These are phyloP conservation scores for Calocybe cyanea DNA, from an alignment of 768 basidiomycete genomes.

Conservation along the genomic window DNA sequence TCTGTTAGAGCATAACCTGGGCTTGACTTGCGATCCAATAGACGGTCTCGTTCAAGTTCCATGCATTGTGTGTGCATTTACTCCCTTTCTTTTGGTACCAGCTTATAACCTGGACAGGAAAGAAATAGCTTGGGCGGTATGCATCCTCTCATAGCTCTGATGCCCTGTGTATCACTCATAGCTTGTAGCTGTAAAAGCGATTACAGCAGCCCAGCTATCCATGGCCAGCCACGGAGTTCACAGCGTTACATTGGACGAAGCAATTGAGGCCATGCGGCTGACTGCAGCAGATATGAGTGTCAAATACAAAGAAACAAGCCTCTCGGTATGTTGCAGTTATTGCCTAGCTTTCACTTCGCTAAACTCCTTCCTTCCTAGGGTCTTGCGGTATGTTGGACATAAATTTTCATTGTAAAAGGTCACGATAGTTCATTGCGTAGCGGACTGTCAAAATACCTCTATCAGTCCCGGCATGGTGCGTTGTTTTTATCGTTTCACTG, in stretches of 20 bases:
- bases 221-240: constrained; percentile 89
- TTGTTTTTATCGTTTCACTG: no score
- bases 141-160: constrained; percentile 7
- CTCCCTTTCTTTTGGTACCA: constrained; percentile 5
- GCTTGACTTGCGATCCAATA: constrained; percentile 92
- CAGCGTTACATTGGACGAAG: constrained; percentile 87
- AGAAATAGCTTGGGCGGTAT: constrained; percentile 83
- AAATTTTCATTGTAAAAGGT: neutral
- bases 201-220: constrained; percentile 91
- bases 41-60: constrained; percentile 93
- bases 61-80: constrained; percentile 69
- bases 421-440: constrained; percentile 27
- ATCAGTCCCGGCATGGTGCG: constrained; percentile 76
- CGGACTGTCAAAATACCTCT: constrained; percentile 81
- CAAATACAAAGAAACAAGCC: constrained; percentile 94
- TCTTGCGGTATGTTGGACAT: constrained; percentile 31
- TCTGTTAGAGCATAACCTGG: constrained; percentile 71
- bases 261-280: constrained; percentile 91
- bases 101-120: constrained; percentile 40
- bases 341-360: constrained; percentile 4
- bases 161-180: neutral
- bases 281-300: constrained; percentile 94
- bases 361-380: constrained; percentile 25
- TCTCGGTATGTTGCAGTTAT: constrained; percentile 54
- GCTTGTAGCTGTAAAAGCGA: constrained; percentile 76